Evolutionary conservation across 1,284 basidiomycete species (phyloP), one percentile per base, ranked within the genome.

Genomic region (Peniophora sp.): DNA sequence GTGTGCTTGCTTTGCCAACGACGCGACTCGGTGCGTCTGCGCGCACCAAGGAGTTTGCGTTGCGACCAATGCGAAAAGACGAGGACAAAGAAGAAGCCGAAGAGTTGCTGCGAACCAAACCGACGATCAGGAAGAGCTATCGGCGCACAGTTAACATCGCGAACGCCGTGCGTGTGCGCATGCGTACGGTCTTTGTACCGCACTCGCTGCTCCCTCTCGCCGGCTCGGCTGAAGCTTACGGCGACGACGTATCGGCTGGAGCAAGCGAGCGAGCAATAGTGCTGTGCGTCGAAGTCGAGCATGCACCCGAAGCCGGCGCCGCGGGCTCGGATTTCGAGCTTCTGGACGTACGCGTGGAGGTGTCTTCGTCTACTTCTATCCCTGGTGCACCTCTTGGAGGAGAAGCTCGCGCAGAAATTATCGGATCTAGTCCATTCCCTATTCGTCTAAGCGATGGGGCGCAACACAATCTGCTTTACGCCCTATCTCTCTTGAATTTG

Each of bases 151-250:
- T 95, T 14, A 72, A 73, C 44, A 85, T 88, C 0, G 82, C 85
- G 2, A 88, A 88, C 14, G 91, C 90, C 1, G 86, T 95, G 63
- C 77, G 82, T 22, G 87, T 95, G 17, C 81, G 91, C 32, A 93
- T 94, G 90, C 79, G 90, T 19, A 92, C 90, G 0, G 82, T 92
- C 6, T 90, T 92, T 58, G 81, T 93, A 2, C 92, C 91, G 0
- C 85, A 90, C 58, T 78, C 92, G 17, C 71, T 83, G 50, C 69
- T 83, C 3, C 76, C 79, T 12, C 61, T 60, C 20, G 43, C 50
- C 0, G 59, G 19, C 44, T 20, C 17, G 43, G 57, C 65, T 1
- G 69, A 71, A 17, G 64, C 44, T 20, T 20, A 71, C 9, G 73
- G 75, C 22, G 72, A 75, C 48, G 66, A 66, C 22, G 69, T 77